Conservation (phyloP, 306 rosid genomes). For the Benincasa hispida region DNA sequence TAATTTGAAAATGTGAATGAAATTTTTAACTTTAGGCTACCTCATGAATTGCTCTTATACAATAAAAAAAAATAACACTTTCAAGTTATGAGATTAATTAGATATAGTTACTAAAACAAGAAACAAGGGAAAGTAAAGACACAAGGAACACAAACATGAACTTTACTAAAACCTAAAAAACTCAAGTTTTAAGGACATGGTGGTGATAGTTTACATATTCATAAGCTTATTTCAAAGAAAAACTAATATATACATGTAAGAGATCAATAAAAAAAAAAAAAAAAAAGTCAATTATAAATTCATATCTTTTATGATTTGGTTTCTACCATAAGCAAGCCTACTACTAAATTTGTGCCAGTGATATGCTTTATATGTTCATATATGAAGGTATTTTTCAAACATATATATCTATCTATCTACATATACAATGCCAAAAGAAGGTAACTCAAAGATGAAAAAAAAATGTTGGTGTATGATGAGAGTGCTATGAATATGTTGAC, state of each 20-base stretch:
- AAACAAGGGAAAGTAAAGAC: not conserved
- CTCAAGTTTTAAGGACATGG: not conserved
- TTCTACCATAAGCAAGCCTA: not conserved
- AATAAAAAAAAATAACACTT: not conserved
- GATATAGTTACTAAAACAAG: not conserved
- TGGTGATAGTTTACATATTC: not conserved
- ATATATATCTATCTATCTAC: not conserved
- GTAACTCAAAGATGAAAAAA: no score
- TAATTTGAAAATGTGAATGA: not conserved
- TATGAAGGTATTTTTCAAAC: not conserved
- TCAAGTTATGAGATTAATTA: not conserved
- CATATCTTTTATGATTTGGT: no score
- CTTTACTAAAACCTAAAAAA: not conserved
- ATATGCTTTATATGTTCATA: not conserved
- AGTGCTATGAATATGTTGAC: no score
- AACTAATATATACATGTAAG: not conserved
- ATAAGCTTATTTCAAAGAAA: not conserved
- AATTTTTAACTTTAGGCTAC: no score
- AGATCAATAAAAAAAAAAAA: not conserved
- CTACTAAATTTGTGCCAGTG: not conserved
- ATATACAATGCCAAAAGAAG: no score
- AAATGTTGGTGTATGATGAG: no score
- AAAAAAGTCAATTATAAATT: no score
- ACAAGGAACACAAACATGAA: not conserved
- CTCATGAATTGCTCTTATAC: not conserved